Percentiles rank a stretch among this genome's conserved stretches.
These are phyloP conservation scores for Bruguiera gymnorhiza DNA, from an alignment of 345 rosid genomes.

Conservation along the genomic window DNA sequence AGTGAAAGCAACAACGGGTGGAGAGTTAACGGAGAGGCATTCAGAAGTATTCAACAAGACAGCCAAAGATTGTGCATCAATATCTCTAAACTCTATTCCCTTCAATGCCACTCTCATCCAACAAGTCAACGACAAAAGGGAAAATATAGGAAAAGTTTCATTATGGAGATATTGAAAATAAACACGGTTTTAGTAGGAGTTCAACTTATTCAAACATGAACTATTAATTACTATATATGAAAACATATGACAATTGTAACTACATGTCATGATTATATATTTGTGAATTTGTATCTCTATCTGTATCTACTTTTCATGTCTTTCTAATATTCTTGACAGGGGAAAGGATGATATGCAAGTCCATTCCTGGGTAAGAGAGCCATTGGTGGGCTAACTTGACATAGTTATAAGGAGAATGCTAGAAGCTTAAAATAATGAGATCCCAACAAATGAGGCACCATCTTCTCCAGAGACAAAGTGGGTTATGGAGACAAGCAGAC, in stretches of 20 bases:
- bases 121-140: slow-evolving; percentile 24
- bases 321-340: too few relatives aligned
- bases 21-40: slow-evolving; percentile 5
- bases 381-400: slow-evolving; percentile 13
- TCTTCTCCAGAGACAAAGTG: slow-evolving; percentile 3
- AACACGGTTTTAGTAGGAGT: too few relatives aligned
- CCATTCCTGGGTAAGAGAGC: neutral
- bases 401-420: slow-evolving; percentile 22
- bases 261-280: too few relatives aligned
- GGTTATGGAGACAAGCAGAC: slow-evolving; percentile 20
- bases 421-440: slow-evolving; percentile 14
- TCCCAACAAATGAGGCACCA: too few relatives aligned
- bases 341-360: neutral
- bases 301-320: too few relatives aligned
- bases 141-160: neutral
- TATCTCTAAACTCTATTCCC: slow-evolving; percentile 6
- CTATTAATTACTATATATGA: too few relatives aligned
- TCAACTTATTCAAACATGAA: too few relatives aligned
- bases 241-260: too few relatives aligned
- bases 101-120: slow-evolving; percentile 32
- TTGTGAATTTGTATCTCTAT: too few relatives aligned
- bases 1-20: neutral
- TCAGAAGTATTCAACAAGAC: slow-evolving; percentile 2
- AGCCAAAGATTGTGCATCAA: slow-evolving; percentile 6
- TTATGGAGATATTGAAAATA: neutral